These are phyloP conservation scores for Chenopodium berlandieri DNA, from an alignment of 148 eudicot species.

Conservation along the genomic window DNA sequence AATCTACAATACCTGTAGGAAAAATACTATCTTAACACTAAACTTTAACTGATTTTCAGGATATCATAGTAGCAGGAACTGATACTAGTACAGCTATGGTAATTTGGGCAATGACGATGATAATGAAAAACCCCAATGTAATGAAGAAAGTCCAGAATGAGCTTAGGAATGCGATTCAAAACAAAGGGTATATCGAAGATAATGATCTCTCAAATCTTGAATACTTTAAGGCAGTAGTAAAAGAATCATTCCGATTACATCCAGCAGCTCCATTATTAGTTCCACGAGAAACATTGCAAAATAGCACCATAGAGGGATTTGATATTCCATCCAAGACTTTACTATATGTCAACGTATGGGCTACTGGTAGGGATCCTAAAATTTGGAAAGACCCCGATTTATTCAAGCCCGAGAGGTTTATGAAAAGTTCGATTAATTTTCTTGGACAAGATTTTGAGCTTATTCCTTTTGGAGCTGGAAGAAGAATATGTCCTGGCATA, in stretches of 20 bases:
- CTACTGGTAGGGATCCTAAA: conserved; percentile 36
- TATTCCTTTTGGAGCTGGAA: conserved; percentile 44
- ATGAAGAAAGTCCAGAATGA: conserved; percentile 39
- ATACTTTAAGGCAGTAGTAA: conserved; percentile 35
- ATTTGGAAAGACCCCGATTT: conserved; percentile 36
- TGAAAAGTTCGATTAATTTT: conserved; percentile 24
- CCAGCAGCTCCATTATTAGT: conserved; percentile 37
- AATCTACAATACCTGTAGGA: too few relatives aligned
- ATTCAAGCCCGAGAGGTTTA: conserved; percentile 39
- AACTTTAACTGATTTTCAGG: conserved; percentile 4
- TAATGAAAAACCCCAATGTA: conserved; percentile 26
- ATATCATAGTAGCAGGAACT: conserved; percentile 36
- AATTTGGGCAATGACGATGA: conserved; percentile 43
- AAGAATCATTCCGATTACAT: conserved; percentile 38
- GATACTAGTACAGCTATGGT: conserved; percentile 33
- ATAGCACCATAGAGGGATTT: conserved; percentile 30
- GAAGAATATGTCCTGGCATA: conserved; percentile 44
- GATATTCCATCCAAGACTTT: conserved; percentile 35
- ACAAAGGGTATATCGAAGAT: conserved; percentile 24
- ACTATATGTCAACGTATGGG: conserved; percentile 34
- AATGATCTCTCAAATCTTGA: conserved; percentile 21
- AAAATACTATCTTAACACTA: too few relatives aligned
- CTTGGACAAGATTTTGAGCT: conserved; percentile 33
- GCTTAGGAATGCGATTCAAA: conserved; percentile 15
- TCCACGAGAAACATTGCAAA: conserved; percentile 25